phyloP scores from a whole-genome alignment of 768 basidiomycete species.

The Plicaturopsis crispa region DNA sequence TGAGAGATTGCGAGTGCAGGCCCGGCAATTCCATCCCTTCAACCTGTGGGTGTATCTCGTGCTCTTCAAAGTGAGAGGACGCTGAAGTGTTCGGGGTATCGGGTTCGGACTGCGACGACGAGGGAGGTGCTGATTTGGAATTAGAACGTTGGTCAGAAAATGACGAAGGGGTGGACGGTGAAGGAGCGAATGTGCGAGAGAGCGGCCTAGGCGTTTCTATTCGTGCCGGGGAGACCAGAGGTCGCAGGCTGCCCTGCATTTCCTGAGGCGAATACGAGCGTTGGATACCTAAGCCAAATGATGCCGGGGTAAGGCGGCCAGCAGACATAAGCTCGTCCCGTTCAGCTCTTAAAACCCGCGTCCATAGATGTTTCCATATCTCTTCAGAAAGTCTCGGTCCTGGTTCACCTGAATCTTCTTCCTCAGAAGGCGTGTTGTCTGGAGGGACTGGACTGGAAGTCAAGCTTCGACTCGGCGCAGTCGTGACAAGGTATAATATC shows the following conservation, averaged over 20 bases:
- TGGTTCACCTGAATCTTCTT: slow-evolving; percentile 39
- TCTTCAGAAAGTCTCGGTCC: slow-evolving; percentile 84
- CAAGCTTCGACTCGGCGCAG: slow-evolving; percentile 10
- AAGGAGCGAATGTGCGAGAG: no score
- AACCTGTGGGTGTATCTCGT: slow-evolving; percentile 27
- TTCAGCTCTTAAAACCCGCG: slow-evolving; percentile 61
- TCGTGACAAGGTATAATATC: slow-evolving; percentile 67
- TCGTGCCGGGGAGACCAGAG: slow-evolving; percentile 38
- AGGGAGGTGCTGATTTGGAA: slow-evolving; percentile 40
- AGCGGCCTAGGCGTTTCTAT: no score
- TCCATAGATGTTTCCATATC: slow-evolving; percentile 86
- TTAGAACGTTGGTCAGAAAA: slow-evolving; percentile 39
- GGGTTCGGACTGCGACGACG: slow-evolving; percentile 36
- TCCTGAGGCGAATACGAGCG: slow-evolving; percentile 18
- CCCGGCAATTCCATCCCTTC: slow-evolving; percentile 61
- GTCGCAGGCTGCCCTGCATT: slow-evolving; percentile 28
- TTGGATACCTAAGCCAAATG: not conserved
- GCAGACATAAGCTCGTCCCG: slow-evolving; percentile 27
- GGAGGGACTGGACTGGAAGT: slow-evolving; percentile 10
- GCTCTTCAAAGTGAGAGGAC: slow-evolving; percentile 18
- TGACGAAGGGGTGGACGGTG: slow-evolving; percentile 37
- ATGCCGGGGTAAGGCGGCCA: not conserved
- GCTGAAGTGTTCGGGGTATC: slow-evolving; percentile 51
- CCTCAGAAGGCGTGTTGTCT: slow-evolving; percentile 13
- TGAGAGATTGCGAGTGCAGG: slow-evolving; percentile 51